Evolutionary conservation across 768 basidiomycete genomes (phyloP).

Genomic region (Panaeolus papilionaceus): DNA sequence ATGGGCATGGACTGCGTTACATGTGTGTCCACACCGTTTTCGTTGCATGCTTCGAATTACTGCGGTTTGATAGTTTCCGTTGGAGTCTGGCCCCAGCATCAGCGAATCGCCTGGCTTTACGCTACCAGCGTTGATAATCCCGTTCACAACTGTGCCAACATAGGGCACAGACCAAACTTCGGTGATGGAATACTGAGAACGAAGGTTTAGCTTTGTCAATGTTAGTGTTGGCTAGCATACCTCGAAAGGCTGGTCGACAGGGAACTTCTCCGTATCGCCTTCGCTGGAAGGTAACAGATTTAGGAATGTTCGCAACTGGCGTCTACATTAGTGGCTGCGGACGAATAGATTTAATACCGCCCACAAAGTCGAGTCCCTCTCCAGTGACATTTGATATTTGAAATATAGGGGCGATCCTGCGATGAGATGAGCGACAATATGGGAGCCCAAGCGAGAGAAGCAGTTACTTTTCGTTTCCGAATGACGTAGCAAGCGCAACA

Average conservation of each 20-base stretch:
- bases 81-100: constrained; percentile 89
- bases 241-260: constrained; percentile 80
- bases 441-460: background rate
- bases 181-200: constrained; percentile 75
- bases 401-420: constrained; percentile 90
- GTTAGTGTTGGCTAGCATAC: constrained; percentile 38
- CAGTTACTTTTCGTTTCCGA: constrained; percentile 73
- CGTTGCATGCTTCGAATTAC: constrained; percentile 92
- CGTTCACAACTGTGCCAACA: constrained; percentile 85
- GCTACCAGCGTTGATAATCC: constrained; percentile 78
- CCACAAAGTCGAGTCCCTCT: constrained; percentile 81
- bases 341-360: constrained; percentile 25
- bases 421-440: constrained; percentile 7
- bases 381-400: constrained; percentile 95
- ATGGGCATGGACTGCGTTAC: background rate
- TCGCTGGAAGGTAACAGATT: constrained; percentile 92
- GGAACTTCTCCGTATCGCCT: constrained; percentile 81
- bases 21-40: constrained; percentile 63
- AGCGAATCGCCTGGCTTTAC: constrained; percentile 83
- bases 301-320: constrained; percentile 84
- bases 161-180: constrained; percentile 91
- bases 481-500: constrained; percentile 76
- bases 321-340: constrained; percentile 10
- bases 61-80: constrained; percentile 85
- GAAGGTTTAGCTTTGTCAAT: constrained; percentile 3